Base-by-base conservation (phyloP, 306 rosid species). In the Vigna reflexopilosa region DNA sequence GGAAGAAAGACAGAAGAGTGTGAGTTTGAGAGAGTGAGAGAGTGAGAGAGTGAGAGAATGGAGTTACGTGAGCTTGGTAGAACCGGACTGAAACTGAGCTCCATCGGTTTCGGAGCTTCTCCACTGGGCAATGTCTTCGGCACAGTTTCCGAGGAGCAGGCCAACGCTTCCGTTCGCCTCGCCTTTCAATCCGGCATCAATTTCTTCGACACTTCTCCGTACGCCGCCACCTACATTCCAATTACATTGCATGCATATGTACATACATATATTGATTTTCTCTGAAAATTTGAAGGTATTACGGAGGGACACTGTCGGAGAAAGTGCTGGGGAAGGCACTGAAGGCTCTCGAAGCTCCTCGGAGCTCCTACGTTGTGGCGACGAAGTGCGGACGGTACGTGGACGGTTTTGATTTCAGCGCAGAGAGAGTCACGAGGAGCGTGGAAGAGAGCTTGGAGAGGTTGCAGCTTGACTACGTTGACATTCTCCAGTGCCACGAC, bases 121-220 rank as follows among this genome's bases (percentile, higher is more conserved):
- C 98, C 98, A 56, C 93, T 94, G 16, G 98, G 98, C 80, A 90
- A 93, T 65, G 91, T 89, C 62, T 94, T 92, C 85, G 95, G 97
- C 47, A 66, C 83, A 1, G 93, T 94, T 36, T 67, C 98, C 17
- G 91, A 86, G 20, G 87, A 92, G 10, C 86, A 86, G 7, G 97
- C 97, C 73, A 73, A 76, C 67, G 93, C 90, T 78, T 70, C 93
- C 14, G 98, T 94, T 50, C 91, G 95, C 28, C 79, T 80, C 49
- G 98, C 97, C 24, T 88, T 88, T 26, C 89, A 89, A 22, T 85
- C 78, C 4, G 98, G 98, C 79, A 89, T 94, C 86, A 94, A 94
- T 78, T 94, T 88, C 82, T 94, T 92, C 78, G 98, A 94, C 70
- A 94, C 98, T 75, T 92, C 98, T 49, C 98, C 98, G 97, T 94